These are phyloP conservation scores for Lolium rigidum DNA, from an alignment of 176 grass and related monocot genomes.

Conservation along the genomic window DNA sequence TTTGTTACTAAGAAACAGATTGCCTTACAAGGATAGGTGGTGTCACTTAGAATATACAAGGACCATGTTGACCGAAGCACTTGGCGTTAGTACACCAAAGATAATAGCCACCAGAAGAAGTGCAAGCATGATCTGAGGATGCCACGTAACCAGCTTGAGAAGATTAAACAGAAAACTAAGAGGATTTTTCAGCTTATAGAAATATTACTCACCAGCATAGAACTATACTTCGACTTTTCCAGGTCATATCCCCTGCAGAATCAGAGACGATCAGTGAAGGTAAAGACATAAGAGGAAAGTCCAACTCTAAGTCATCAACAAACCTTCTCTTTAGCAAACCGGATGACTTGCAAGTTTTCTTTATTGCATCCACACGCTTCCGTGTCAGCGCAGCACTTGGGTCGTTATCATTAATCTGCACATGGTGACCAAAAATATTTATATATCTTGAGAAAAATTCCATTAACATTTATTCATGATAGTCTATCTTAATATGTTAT, in stretches of 20 bases:
- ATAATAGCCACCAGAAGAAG: constrained; percentile 71
- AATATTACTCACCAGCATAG: constrained; percentile 60
- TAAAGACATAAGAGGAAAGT: constrained; percentile 24
- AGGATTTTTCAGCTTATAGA: not conserved
- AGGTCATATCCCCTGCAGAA: constrained; percentile 61
- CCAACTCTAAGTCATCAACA: constrained; percentile 26
- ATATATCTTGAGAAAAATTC: no score
- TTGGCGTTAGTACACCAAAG: constrained; percentile 53
- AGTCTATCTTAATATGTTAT: no score
- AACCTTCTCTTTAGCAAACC: constrained; percentile 84
- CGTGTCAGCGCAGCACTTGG: constrained; percentile 69
- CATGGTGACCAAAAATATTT: not conserved
- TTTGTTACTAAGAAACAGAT: not conserved
- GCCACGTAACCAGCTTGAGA: constrained; percentile 36
- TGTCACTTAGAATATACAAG: not conserved
- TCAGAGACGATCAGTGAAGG: not conserved
- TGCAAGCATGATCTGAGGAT: constrained; percentile 57
- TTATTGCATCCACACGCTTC: constrained; percentile 64
- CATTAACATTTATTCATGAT: no score
- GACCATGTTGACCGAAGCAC: constrained; percentile 10
- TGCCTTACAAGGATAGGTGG: not conserved
- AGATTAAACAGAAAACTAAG: not conserved
- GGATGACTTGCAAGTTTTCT: constrained; percentile 70
- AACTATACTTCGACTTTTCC: constrained; percentile 60
- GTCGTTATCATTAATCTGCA: constrained; percentile 65